A percentile compares a stretch with the other conserved stretches of the same genome.
Conservation (phyloP, 192 early-diverging fungal species). For the Coemansia guatemalensis region DNA sequence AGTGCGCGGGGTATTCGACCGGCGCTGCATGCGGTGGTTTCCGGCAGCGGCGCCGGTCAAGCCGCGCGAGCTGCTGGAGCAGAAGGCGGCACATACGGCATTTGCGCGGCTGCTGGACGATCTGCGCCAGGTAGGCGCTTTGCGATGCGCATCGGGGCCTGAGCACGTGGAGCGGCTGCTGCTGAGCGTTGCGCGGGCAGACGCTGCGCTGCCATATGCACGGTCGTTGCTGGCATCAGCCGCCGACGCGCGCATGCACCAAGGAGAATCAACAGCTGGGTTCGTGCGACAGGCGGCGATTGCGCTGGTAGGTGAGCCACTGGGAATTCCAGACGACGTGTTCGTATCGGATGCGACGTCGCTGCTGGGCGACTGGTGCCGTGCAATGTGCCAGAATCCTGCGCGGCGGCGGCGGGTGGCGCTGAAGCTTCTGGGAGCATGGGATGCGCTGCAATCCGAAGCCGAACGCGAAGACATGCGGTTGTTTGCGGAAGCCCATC, state of each 20-base stretch:
- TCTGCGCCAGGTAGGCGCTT: conserved; percentile 8
- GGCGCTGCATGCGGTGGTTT: conserved; percentile 46
- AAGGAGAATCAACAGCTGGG: conserved; percentile 15
- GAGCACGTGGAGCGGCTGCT: conserved; percentile 35
- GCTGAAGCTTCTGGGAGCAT: conserved; percentile 27
- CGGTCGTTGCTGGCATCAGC: conserved; percentile 36
- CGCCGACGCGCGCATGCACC: conserved; percentile 11
- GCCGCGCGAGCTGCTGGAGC: conserved; percentile 25
- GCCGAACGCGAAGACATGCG: conserved; percentile 41
- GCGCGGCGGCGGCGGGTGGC: conserved; percentile 34
- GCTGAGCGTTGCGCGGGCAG: conserved; percentile 3
- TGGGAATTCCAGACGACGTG: neutral
- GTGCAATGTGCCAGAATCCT: conserved; percentile 41
- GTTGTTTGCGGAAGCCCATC: conserved; percentile 14
- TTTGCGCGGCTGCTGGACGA: conserved; percentile 16
- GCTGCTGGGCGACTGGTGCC: conserved; percentile 39
- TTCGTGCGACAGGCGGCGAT: conserved; percentile 24
- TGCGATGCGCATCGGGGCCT: conserved; percentile 16
- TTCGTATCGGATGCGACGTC: conserved; percentile 25
- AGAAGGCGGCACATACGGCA: conserved; percentile 4
- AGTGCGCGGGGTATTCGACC: conserved; percentile 40
- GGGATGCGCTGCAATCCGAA: conserved; percentile 45
- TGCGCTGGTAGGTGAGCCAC: conserved; percentile 12
- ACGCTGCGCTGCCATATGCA: conserved; percentile 27
- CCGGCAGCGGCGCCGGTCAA: conserved; percentile 38